Percentiles rank a stretch among this genome's conserved stretches.
These are phyloP conservation scores for Xerocomellus amylosporus DNA, from an alignment of 768 basidiomycete species.

Conservation along the genomic window DNA sequence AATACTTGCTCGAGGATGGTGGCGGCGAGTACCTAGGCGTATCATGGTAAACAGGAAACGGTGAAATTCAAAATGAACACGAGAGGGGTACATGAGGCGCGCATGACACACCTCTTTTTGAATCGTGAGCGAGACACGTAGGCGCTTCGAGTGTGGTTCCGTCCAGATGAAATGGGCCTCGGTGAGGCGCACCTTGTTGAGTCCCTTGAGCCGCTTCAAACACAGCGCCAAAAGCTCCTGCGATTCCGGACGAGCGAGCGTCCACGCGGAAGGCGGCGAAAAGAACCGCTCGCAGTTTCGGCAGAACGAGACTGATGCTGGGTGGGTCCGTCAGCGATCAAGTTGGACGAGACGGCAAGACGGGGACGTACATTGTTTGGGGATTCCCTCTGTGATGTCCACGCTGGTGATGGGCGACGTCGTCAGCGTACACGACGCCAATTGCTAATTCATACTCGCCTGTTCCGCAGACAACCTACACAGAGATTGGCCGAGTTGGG, in stretches of 20 bases:
- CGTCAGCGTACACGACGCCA: not conserved
- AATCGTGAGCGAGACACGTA: slow-evolving; percentile 91
- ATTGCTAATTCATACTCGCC: slow-evolving; percentile 45
- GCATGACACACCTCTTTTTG: slow-evolving; percentile 83
- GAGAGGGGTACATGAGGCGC: too few relatives aligned
- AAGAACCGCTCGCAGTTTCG: slow-evolving; percentile 95
- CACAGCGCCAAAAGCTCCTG: slow-evolving; percentile 92
- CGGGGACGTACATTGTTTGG: slow-evolving; percentile 73
- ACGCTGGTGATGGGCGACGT: slow-evolving; percentile 45
- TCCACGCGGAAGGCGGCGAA: slow-evolving; percentile 87
- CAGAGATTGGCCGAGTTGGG: slow-evolving; percentile 93
- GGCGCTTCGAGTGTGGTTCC: slow-evolving; percentile 92
- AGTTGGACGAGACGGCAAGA: not conserved
- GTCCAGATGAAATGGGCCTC: slow-evolving; percentile 99
- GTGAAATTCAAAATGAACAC: not conserved
- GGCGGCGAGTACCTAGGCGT: slow-evolving; percentile 76
- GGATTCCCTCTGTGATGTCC: slow-evolving; percentile 98
- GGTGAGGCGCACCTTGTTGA: slow-evolving; percentile 93
- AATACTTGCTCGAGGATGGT: slow-evolving; percentile 98
- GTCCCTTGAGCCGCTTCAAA: slow-evolving; percentile 89
- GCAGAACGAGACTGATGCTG: slow-evolving; percentile 89
- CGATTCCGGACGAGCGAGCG: slow-evolving; percentile 82
- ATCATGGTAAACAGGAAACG: not conserved
- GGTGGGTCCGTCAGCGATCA: slow-evolving; percentile 4
- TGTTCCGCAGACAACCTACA: slow-evolving; percentile 84